Conservation (phyloP, 1,139 yeast genomes). For the Blastobotrys persicus region DNA sequence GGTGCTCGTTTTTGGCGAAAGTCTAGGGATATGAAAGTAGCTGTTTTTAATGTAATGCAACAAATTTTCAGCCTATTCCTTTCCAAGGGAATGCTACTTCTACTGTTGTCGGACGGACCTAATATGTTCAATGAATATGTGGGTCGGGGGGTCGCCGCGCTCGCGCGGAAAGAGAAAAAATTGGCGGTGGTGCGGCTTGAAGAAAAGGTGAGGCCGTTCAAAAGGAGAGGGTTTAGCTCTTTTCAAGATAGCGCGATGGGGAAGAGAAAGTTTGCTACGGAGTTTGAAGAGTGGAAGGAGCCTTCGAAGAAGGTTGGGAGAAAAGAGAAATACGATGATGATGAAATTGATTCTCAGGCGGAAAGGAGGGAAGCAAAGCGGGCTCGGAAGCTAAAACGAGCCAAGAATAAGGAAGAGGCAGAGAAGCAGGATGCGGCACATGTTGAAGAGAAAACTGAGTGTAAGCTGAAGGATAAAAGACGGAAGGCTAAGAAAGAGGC, state of each 20-base stretch:
- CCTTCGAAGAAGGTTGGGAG: conserved; percentile 6
- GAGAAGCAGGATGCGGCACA: conserved; percentile 9
- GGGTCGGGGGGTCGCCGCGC: background rate
- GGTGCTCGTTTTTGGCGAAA: no score
- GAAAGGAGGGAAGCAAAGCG: conserved; percentile 11
- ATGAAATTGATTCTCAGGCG: conserved; percentile 2
- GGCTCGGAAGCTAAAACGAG: background rate
- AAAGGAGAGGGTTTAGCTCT: background rate
- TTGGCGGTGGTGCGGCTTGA: background rate
- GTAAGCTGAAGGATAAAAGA: background rate
- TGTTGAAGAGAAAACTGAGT: conserved; percentile 8
- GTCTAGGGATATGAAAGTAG: no score
- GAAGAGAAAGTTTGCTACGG: background rate
- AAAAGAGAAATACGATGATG: conserved; percentile 9
- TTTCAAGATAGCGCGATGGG: background rate
- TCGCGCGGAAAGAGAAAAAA: background rate
- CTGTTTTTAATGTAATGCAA: no score
- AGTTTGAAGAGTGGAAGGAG: background rate
- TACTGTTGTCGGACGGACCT: no score
- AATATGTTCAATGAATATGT: background rate
- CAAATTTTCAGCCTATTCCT: no score
- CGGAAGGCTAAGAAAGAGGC: background rate
- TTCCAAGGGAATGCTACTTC: no score
- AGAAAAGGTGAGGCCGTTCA: background rate
- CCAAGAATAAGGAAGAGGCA: conserved; percentile 1